Evolutionary conservation across 1,284 basidiomycete genomes (phyloP).

Genomic region (Thecaphora thlaspeos): DNA sequence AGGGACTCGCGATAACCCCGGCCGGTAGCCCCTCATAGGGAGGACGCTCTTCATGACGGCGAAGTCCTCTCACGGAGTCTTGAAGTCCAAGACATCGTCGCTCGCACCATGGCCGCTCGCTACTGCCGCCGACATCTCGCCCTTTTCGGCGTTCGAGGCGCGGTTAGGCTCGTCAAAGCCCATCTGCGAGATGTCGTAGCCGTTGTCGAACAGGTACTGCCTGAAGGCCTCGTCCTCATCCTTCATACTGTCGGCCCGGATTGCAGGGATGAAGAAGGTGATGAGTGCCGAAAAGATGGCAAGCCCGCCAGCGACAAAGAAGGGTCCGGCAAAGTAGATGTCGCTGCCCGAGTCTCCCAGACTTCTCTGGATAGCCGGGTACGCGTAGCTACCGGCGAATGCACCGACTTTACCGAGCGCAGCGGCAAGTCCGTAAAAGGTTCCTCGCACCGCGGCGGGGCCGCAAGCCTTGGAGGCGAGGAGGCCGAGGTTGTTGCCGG

Average conservation of each 20-base stretch:
- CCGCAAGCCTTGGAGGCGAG: conserved; percentile 43
- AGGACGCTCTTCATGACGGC: too few species aligned
- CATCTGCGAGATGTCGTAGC: conserved; percentile 48
- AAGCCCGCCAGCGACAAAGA: conserved; percentile 63
- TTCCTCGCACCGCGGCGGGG: conserved; percentile 45
- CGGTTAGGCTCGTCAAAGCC: conserved; percentile 10
- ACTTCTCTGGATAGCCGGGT: conserved; percentile 35
- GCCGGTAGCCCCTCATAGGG: too few species aligned
- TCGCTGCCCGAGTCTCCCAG: conserved; percentile 9
- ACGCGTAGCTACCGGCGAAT: conserved; percentile 48
- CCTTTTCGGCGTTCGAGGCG: too few species aligned
- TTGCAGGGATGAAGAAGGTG: conserved; percentile 73
- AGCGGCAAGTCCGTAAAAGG: conserved; percentile 61
- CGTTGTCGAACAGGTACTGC: conserved; percentile 37
- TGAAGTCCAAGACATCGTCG: too few species aligned
- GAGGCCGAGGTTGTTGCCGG: conserved; percentile 51
- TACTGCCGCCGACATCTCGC: too few species aligned
- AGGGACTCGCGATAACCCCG: too few species aligned
- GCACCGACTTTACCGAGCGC: conserved; percentile 75
- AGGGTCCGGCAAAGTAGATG: conserved; percentile 45
- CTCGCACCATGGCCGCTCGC: too few species aligned
- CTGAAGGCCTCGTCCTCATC: conserved; percentile 70
- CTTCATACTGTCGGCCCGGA: conserved; percentile 75
- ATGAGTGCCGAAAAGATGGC: conserved; percentile 75
- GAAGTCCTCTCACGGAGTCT: too few species aligned